These are phyloP conservation scores for Phytophthora parvispora DNA, from an alignment of 352 stramenopile species.

Conservation along the genomic window DNA sequence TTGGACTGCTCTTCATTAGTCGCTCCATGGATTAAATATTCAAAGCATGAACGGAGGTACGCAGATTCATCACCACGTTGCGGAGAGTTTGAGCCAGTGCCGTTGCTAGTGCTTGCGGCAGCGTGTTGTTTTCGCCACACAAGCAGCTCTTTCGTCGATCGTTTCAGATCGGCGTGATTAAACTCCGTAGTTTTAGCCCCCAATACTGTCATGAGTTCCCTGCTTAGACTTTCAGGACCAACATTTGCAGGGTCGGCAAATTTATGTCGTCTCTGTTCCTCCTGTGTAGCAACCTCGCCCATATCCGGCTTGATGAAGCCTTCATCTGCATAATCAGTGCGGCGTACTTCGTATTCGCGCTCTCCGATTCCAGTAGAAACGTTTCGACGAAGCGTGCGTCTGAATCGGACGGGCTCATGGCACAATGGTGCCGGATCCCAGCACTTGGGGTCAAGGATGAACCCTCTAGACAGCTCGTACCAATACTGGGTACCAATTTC, in stretches of 20 bases:
- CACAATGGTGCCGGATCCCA: constrained; percentile 69
- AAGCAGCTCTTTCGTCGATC: constrained; percentile 48
- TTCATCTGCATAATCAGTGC: constrained; percentile 41
- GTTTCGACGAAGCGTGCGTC: constrained; percentile 42
- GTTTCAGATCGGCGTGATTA: constrained; percentile 52
- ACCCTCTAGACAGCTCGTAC: constrained; percentile 71
- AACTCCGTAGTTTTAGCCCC: constrained; percentile 23
- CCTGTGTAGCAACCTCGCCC: constrained; percentile 27
- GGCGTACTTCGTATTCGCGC: constrained; percentile 63
- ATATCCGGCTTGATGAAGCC: constrained; percentile 64
- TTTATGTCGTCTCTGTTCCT: constrained; percentile 31
- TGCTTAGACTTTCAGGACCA: constrained; percentile 33
- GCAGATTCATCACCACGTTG: constrained; percentile 3
- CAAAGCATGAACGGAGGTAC: constrained; percentile 28
- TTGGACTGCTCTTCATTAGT: constrained; percentile 36
- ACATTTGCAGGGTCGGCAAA: constrained; percentile 44
- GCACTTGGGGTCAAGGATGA: constrained; percentile 63
- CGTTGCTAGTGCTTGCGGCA: background rate
- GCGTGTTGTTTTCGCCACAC: constrained; percentile 13
- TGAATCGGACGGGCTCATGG: constrained; percentile 62
- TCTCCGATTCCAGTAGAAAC: constrained; percentile 24
- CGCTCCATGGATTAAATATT: constrained; percentile 19
- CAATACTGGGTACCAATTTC: constrained; percentile 20
- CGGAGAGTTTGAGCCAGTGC: background rate
- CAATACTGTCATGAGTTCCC: constrained; percentile 43